Percentiles rank a stretch among this genome's conserved stretches.
These are phyloP conservation scores for Bidens hawaiensis DNA, from an alignment of 140 eudicot species.

Conservation along the genomic window DNA sequence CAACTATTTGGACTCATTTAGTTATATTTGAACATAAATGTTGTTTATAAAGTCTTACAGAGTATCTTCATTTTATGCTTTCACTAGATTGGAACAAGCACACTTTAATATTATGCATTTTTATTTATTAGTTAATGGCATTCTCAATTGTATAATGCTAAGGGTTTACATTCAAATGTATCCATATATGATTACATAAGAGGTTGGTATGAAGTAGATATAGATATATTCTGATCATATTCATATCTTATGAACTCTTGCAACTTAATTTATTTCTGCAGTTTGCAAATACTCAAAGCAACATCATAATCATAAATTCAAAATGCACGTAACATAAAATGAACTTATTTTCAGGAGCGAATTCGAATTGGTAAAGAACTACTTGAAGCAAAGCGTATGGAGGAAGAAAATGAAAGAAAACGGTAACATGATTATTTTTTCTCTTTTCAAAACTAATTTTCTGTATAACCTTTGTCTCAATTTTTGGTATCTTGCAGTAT, in stretches of 20 bases:
- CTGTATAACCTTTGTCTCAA: neutral
- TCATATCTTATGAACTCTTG: neutral
- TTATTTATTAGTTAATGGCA: neutral
- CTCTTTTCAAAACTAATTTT: neutral
- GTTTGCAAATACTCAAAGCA: no score
- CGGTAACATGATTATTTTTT: slow-evolving; percentile 45
- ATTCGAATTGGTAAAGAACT: slow-evolving; percentile 89
- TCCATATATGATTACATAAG: neutral
- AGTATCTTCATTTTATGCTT: slow-evolving; percentile 7
- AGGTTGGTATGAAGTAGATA: neutral
- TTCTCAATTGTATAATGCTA: neutral
- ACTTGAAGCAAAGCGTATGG: slow-evolving; percentile 95
- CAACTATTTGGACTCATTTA: neutral
- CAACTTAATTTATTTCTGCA: neutral
- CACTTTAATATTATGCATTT: neutral
- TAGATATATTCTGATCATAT: neutral
- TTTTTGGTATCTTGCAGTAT: slow-evolving; percentile 39
- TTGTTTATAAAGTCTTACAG: neutral
- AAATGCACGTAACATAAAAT: neutral
- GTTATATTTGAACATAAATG: neutral
- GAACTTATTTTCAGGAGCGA: slow-evolving; percentile 63
- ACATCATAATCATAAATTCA: neutral
- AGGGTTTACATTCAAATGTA: neutral
- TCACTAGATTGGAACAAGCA: neutral
- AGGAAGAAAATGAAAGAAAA: slow-evolving; percentile 98